phyloP scores from a whole-genome alignment of 371 early-diverging fungal genomes.

The Chytridiales sp. region DNA sequence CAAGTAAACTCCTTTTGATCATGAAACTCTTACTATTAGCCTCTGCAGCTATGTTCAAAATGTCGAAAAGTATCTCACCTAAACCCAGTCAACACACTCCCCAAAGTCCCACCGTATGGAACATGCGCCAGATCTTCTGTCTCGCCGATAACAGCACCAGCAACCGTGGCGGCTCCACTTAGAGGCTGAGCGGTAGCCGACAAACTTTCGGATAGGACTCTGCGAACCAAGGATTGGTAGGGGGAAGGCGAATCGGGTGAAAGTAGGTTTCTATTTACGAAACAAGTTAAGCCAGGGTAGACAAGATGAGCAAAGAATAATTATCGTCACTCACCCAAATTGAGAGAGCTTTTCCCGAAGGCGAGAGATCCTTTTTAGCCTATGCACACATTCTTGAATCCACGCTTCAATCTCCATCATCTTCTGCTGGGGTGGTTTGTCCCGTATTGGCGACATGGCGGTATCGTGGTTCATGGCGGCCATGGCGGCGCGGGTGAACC shows the following conservation, averaged over 20 bases:
- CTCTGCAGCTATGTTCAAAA: too few species aligned
- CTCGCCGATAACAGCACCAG: conserved; percentile 1
- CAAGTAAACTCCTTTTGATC: conserved; percentile 24
- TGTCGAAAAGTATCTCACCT: conserved; percentile 18
- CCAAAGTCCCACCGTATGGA: conserved; percentile 35
- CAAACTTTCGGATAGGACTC: conserved; percentile 9
- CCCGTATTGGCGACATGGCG: too few species aligned
- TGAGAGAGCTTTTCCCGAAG: conserved; percentile 4
- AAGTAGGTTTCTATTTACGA: background rate
- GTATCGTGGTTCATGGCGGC: too few species aligned
- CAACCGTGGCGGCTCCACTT: background rate
- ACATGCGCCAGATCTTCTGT: conserved; percentile 29
- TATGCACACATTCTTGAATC: conserved; percentile 12
- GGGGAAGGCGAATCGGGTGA: conserved; percentile 1
- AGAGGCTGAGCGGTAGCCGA: background rate
- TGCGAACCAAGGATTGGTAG: conserved; percentile 24
- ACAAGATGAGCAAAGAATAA: background rate
- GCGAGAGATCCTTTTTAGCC: conserved; percentile 5
- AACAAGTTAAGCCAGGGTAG: background rate
- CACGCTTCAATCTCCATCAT: conserved; percentile 9
- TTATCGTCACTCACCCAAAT: conserved; percentile 2
- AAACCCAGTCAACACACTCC: conserved; percentile 35
- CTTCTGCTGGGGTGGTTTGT: too few species aligned
- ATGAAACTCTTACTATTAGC: too few species aligned
- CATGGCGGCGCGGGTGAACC: background rate